Base-by-base conservation (phyloP, 257 asterid genomes). In the Solanum etuberosum region DNA sequence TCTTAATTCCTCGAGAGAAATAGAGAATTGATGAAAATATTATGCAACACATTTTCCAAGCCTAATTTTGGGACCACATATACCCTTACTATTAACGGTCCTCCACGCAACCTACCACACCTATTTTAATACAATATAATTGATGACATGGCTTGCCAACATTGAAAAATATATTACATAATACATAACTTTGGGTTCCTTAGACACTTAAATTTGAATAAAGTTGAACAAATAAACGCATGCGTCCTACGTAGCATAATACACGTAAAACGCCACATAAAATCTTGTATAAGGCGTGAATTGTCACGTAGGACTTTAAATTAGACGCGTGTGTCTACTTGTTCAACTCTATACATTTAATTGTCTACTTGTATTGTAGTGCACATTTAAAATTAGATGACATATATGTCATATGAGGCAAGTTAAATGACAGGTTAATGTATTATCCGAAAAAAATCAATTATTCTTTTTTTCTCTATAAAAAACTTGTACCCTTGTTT, bases 241-340 rank as follows among this genome's bases (percentile, higher is more conserved):
- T 4, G 3, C 11, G 0, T 54, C 25, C 2, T 54, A 54, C 1
- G 25, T 54, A 5, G 4, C 25, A 54, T 54, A 54, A 0, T 54
- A 18, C 25, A 54, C n/a, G 3, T 54, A 54, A 6, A 9, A 54
- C 11, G 4, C 63, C 63, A 18, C 25, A 20, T 18, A 54, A 1
- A 9, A 54, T 54, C 4, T 20, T 4, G 2, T 54, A 20, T 54
- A 54, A 9, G 10, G 10, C 10, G 20, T 18, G 63, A 51, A 18
- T 18, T 54, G 23, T 8, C 63, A 54, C 4, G n/a, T 7, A 54
- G 63, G 0, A 51, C 4, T 48, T 7, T 7, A 51, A 51, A 3
- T 5, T 16, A 20, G 23, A 18, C 0, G 1, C 57, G 3, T 18
- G 0, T 20, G 2, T 54, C 1, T 54, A 54, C 63, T 3, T 54